These are phyloP conservation scores for Thermothelomyces thermophilus DNA, from an alignment of 2,329 filamentous ascomycete species.

Conservation along the genomic window DNA sequence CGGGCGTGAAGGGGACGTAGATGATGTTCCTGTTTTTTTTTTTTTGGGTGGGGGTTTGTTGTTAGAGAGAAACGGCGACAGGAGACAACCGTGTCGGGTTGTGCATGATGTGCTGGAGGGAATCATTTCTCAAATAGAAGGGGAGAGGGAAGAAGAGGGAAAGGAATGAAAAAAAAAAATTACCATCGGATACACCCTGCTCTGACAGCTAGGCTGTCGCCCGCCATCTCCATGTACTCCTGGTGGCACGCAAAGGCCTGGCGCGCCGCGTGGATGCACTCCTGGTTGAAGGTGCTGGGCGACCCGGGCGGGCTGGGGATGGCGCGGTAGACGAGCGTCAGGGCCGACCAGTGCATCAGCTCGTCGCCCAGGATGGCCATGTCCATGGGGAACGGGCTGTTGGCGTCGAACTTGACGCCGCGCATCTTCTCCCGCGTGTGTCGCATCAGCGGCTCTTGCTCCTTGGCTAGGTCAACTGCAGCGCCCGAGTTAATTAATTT, in stretches of 20 bases:
- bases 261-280: constrained; percentile 46
- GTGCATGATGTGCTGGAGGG: no score
- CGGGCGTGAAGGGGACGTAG: constrained; percentile 52
- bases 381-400: constrained; percentile 36
- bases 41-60: no score
- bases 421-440: constrained; percentile 14
- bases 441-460: constrained; percentile 13
- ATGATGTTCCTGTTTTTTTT: constrained; percentile 41
- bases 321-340: constrained; percentile 47
- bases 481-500: background rate
- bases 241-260: constrained; percentile 41
- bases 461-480: constrained; percentile 27
- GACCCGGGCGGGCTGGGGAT: constrained; percentile 41
- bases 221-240: constrained; percentile 39
- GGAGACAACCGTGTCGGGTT: no score
- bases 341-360: constrained; percentile 40
- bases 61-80: no score
- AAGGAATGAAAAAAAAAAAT: constrained; percentile 12
- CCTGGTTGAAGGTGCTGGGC: constrained; percentile 37
- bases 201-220: constrained; percentile 35
- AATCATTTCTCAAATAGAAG: no score
- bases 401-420: constrained; percentile 27
- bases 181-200: constrained; percentile 49
- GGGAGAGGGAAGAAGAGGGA: background rate
- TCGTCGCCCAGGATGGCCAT: constrained; percentile 42